Percentiles rank a stretch among this genome's conserved stretches.
Conservation (phyloP, 2,329 filamentous ascomycete genomes). For the Fusarium zealandicum region DNA sequence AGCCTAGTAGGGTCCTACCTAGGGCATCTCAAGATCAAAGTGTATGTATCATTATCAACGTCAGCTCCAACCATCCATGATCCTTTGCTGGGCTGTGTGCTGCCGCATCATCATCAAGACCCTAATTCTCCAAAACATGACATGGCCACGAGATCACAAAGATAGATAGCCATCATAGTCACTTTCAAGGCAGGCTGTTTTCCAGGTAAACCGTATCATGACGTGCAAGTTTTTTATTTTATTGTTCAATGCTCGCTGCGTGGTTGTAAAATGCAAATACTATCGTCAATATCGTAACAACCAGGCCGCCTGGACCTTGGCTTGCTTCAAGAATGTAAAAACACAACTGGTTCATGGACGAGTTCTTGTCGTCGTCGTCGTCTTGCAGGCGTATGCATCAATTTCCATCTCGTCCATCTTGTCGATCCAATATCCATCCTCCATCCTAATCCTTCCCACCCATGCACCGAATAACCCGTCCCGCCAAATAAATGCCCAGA, state of each 20-base stretch:
- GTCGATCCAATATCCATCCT: not conserved
- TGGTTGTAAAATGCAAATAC: conserved; percentile 18
- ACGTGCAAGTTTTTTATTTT: conserved; percentile 18
- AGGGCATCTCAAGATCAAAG: too few relatives aligned
- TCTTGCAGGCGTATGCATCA: conserved; percentile 28
- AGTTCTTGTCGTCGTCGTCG: conserved; percentile 34
- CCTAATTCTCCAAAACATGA: not conserved
- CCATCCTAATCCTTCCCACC: conserved; percentile 17
- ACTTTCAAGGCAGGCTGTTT: not conserved
- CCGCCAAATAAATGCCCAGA: conserved; percentile 29
- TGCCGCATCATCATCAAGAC: too few relatives aligned
- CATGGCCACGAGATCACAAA: conserved; percentile 20
- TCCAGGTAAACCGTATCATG: not conserved
- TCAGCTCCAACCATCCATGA: conserved; percentile 1
- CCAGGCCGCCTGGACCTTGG: conserved; percentile 38
- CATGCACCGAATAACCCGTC: conserved; percentile 22
- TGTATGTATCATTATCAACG: conserved; percentile 6
- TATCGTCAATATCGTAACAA: conserved; percentile 29
- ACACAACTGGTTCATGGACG: conserved; percentile 39
- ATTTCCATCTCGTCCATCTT: conserved; percentile 18
- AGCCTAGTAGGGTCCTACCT: too few relatives aligned
- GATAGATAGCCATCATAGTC: too few relatives aligned
- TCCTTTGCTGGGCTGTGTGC: conserved; percentile 2
- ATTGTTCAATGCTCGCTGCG: conserved; percentile 26
- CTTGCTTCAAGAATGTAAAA: conserved; percentile 35